phyloP scores from a whole-genome alignment of 2,329 filamentous ascomycete species.

The Penicillium griseofulvum region DNA sequence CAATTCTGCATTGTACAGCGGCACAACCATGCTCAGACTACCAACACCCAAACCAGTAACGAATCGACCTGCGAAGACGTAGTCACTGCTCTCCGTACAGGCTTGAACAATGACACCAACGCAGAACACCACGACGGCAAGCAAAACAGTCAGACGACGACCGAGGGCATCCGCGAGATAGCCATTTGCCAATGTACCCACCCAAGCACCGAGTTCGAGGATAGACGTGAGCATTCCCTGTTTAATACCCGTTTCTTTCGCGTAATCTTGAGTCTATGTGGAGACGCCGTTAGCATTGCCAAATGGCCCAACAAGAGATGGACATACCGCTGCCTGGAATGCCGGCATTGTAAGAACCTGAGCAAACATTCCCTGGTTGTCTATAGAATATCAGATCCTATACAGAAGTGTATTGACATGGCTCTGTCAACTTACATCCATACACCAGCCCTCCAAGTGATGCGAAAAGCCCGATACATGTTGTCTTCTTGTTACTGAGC shows the following conservation, averaged over 20 bases:
- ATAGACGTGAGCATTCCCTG: conserved; percentile 42
- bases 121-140: conserved; percentile 36
- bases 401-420: background rate
- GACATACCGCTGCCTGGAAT: conserved; percentile 47
- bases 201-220: conserved; percentile 41
- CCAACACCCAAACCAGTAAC: conserved; percentile 45
- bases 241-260: conserved; percentile 22
- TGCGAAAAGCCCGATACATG: conserved; percentile 55
- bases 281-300: background rate
- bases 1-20: conserved; percentile 41
- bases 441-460: conserved; percentile 56
- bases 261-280: conserved; percentile 28
- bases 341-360: conserved; percentile 58
- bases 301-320: conserved; percentile 18
- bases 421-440: conserved; percentile 48
- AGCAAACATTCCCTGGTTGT: conserved; percentile 76
- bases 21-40: conserved; percentile 43
- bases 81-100: conserved; percentile 29
- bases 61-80: conserved; percentile 41
- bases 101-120: conserved; percentile 41
- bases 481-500: conserved; percentile 54
- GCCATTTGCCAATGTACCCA: conserved; percentile 38
- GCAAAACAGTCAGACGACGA: conserved; percentile 34
- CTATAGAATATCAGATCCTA: conserved; percentile 11
- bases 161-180: conserved; percentile 39